A percentile compares a stretch with the other conserved stretches of the same genome.
Evolutionary conservation across 148 eudicot species (phyloP).

Genomic region (Camellia granthamiana): DNA sequence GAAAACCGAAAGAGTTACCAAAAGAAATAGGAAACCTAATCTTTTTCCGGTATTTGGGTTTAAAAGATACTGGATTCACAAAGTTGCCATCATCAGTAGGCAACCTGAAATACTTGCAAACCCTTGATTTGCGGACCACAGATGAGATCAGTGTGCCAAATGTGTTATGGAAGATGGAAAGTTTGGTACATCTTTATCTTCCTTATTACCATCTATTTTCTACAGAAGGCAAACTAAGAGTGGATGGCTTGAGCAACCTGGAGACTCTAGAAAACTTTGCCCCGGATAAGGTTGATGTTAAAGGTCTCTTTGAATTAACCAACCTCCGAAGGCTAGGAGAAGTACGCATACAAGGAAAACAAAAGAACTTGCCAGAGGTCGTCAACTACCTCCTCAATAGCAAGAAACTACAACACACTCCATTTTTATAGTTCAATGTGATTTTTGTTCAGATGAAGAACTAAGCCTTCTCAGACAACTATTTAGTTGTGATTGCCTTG

Average conservation of each 20-base stretch:
- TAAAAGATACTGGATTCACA: neutral
- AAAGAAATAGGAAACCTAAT: constrained; percentile 3
- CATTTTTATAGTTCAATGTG: neutral
- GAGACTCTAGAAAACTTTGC: constrained; percentile 8
- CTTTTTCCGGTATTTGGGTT: constrained; percentile 16
- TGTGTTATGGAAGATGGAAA: constrained; percentile 17
- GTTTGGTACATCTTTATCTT: constrained; percentile 23
- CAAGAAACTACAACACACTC: neutral
- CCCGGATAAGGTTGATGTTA: neutral
- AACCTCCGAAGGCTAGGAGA: constrained; percentile 9
- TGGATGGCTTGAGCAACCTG: constrained; percentile 17
- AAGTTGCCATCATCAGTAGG: constrained; percentile 1
- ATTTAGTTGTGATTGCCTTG: neutral
- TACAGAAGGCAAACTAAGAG: neutral
- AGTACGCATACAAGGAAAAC: neutral
- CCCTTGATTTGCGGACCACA: constrained; percentile 4
- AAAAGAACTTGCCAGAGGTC: neutral
- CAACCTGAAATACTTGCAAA: constrained; percentile 17
- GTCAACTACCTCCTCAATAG: neutral
- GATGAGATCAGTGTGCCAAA: neutral
- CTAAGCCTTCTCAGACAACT: neutral
- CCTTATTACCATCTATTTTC: neutral
- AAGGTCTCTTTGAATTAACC: neutral
- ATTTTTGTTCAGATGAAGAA: neutral
- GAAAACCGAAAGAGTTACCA: neutral